A percentile compares a stretch with the other conserved stretches of the same genome.
Conservation (phyloP, 2,329 filamentous ascomycete genomes). For the Penicillium fuscoglaucum region DNA sequence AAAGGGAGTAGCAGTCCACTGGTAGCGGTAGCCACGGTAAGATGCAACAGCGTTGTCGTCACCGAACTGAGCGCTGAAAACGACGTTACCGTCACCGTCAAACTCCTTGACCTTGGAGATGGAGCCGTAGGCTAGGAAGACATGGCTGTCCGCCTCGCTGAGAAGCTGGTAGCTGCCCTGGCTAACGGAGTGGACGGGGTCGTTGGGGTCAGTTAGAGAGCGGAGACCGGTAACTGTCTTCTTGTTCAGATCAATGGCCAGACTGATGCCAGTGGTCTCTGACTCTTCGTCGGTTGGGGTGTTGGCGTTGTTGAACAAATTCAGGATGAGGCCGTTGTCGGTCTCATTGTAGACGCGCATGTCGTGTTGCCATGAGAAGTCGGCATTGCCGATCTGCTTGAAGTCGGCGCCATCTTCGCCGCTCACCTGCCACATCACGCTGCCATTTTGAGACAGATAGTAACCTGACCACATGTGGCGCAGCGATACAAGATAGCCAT, state of each 20-base stretch:
- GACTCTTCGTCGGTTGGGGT: slow-evolving; percentile 3
- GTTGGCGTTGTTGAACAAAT: slow-evolving; percentile 33
- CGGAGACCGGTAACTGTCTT: slow-evolving; percentile 7
- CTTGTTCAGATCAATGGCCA: slow-evolving; percentile 22
- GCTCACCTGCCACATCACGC: too few species aligned
- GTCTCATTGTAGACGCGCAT: slow-evolving; percentile 32
- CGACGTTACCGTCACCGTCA: slow-evolving; percentile 27
- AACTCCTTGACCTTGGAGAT: slow-evolving; percentile 36
- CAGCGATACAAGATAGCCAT: too few species aligned
- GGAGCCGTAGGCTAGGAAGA: slow-evolving; percentile 36
- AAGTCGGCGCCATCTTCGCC: too few species aligned
- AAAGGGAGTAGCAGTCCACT: slow-evolving; percentile 24
- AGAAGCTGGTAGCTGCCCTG: too few species aligned
- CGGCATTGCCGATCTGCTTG: slow-evolving; percentile 11
- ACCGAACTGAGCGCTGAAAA: slow-evolving; percentile 34
- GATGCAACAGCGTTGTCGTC: slow-evolving; percentile 26
- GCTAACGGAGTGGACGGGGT: too few species aligned
- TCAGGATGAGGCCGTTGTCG: slow-evolving; percentile 26
- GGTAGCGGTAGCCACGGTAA: slow-evolving; percentile 31
- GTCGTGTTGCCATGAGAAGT: slow-evolving; percentile 35
- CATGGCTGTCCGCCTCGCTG: slow-evolving; percentile 2
- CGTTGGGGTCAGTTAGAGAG: too few species aligned
- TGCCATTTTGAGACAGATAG: too few species aligned
- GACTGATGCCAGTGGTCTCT: slow-evolving; percentile 25
- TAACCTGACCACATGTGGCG: too few species aligned